Conservation (phyloP, 139 green algal species). For the Tetratostichococcus sp. region DNA sequence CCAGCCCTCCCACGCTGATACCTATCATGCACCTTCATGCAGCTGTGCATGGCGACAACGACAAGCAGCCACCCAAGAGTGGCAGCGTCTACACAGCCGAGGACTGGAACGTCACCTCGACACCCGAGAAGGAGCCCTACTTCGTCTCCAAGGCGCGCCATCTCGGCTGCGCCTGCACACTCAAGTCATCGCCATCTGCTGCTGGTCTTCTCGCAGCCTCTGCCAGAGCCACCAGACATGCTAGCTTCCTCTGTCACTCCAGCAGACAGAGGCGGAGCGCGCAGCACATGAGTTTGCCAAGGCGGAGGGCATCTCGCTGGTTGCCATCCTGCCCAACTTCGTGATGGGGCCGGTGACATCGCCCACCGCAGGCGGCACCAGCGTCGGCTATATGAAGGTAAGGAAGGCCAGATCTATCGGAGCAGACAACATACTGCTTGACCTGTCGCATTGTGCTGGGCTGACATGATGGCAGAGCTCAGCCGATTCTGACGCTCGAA, state of each 20-base stretch:
- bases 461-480: no score
- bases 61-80: constrained; percentile 35
- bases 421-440: no score
- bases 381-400: constrained; percentile 35
- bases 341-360: constrained; percentile 58
- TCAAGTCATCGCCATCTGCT: no score
- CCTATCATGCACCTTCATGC: no score
- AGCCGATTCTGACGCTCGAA: no score
- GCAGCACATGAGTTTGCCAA: constrained; percentile 54
- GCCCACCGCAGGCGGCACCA: constrained; percentile 9
- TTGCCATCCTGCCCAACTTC: constrained; percentile 77
- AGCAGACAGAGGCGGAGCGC: constrained; percentile 46
- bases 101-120: constrained; percentile 70
- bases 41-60: neutral
- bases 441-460: no score
- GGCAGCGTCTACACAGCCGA: constrained; percentile 54
- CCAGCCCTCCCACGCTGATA: no score
- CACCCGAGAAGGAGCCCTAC: constrained; percentile 52
- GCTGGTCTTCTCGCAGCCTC: no score
- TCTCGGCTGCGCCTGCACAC: no score
- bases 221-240: no score
- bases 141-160: neutral
- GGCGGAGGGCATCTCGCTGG: constrained; percentile 50
- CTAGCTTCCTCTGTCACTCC: neutral
- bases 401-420: no score